Percentiles rank a stretch among this genome's conserved stretches.
phyloP scores from a whole-genome alignment of 2,329 filamentous ascomycete species.

The Cladophialophora exuberans region DNA sequence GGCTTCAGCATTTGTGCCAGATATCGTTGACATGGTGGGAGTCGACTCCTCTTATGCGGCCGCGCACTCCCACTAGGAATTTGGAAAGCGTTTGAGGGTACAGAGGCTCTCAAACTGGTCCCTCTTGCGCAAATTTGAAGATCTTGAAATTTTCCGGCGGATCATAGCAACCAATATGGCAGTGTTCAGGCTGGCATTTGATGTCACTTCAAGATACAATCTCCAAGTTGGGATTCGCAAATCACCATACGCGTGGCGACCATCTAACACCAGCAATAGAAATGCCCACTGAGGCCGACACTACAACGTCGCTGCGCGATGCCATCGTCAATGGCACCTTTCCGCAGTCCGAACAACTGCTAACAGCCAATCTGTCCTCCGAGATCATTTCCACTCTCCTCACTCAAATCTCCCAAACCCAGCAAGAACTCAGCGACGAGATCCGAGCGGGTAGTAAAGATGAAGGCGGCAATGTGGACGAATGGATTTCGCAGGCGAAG shows the following conservation, averaged over 20 bases:
- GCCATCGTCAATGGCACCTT: slow-evolving; percentile 52
- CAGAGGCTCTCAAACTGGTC: too few relatives aligned
- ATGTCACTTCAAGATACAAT: too few relatives aligned
- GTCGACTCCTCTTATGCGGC: not conserved
- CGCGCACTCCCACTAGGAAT: too few relatives aligned
- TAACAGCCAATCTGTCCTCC: slow-evolving; percentile 56
- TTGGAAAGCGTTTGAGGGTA: too few relatives aligned
- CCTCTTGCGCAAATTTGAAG: not conserved
- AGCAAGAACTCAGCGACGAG: slow-evolving; percentile 60
- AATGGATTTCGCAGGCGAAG: slow-evolving; percentile 84
- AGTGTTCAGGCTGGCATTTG: not conserved
- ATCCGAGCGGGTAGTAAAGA: slow-evolving; percentile 77
- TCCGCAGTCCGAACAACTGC: slow-evolving; percentile 59
- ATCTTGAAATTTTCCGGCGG: slow-evolving; percentile 23
- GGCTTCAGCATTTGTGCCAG: not conserved
- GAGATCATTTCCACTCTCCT: slow-evolving; percentile 54
- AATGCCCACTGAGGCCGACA: slow-evolving; percentile 19
- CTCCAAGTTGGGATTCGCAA: too few relatives aligned
- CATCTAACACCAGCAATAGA: too few relatives aligned
- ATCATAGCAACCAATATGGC: slow-evolving; percentile 24
- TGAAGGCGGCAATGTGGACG: slow-evolving; percentile 76
- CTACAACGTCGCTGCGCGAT: slow-evolving; percentile 17
- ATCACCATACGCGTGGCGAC: too few relatives aligned
- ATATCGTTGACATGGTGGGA: not conserved
- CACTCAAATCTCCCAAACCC: slow-evolving; percentile 53